Evolutionary conservation across 306 rosid species (phyloP), one percentile per base, ranked within the genome.

Genomic region (Trifolium pratense): DNA sequence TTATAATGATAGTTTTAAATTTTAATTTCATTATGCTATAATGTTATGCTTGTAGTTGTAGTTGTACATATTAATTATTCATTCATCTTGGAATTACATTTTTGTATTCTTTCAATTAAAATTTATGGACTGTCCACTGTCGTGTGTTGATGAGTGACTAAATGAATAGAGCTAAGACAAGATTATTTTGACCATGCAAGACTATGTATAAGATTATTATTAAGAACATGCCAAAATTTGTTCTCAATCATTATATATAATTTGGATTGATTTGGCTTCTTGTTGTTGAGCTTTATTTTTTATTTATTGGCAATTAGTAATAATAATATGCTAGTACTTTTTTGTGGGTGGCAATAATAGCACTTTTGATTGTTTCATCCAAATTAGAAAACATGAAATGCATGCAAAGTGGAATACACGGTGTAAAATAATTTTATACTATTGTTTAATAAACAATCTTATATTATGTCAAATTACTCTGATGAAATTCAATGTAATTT

Each of bases 41-140:
- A 36, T 20, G 14, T 53, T 15, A 53, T 18, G 59, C 58, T 29
- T 82, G 88, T 91, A 85, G 25, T 29, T 82, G 89, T 91, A 85
- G 25, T 29, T 82, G 89, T 91, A 85, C 39, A 89, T 76, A 80
- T 76, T 81, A n/a, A n/a, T n/a, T n/a, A n/a, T n/a, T n/a, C n/a
- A 80, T 76, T 81, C 79, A 73, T 63, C 75, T 80, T 70, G 83
- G 77, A 77, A 71, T 71, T 67, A 80, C 84, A 76, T 70, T 75
- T 78, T 74, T 82, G 72, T 70, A 29, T 39, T 82, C 71, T 73
- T 82, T 49, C 5, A 12, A 32, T 53, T 15, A 23, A 34, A 75
- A 29, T 16, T 53, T 51, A 17, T 51, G 10, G 11, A 51, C 58
- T 51, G 58, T 51, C 32, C 5, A 51, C 58, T 51, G 58, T 51